Percentiles rank a stretch among this genome's conserved stretches.
phyloP scores from a whole-genome alignment of 441 rosid genomes.

The Gossypium schwendimanii region DNA sequence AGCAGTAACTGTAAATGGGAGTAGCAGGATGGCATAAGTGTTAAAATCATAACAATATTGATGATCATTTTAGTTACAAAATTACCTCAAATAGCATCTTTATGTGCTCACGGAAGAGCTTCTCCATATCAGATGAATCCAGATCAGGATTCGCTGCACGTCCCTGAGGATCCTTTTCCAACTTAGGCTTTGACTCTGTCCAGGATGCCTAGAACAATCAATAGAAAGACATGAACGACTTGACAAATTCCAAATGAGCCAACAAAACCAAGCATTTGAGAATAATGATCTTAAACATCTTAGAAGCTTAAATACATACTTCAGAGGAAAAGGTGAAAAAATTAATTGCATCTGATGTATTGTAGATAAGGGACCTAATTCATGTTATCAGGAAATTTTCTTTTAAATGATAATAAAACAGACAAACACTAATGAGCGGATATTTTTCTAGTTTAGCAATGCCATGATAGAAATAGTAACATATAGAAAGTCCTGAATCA shows the following conservation, averaged over 20 bases:
- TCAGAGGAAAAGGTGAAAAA: neutral
- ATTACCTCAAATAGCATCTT: slow-evolving; percentile 81
- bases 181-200: slow-evolving; percentile 78
- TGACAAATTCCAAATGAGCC: neutral
- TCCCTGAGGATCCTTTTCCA: slow-evolving; percentile 95
- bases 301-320: slow-evolving; percentile 3
- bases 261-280: neutral
- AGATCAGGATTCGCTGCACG: slow-evolving; percentile 77
- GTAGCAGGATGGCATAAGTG: neutral
- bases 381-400: neutral
- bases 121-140: slow-evolving; percentile 75
- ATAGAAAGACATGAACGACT: neutral
- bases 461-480: neutral
- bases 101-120: slow-evolving; percentile 85
- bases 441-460: neutral
- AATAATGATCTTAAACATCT: neutral
- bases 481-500: neutral
- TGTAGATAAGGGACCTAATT: neutral
- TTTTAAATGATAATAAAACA: neutral
- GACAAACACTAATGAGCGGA: neutral
- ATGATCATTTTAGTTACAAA: neutral
- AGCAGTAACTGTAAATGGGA: neutral
- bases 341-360: neutral
- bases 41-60: neutral
- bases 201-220: slow-evolving; percentile 64